Evolutionary conservation across 495 filamentous ascomycete species (phyloP).

Genomic region (Hyaloscypha hepaticicola): DNA sequence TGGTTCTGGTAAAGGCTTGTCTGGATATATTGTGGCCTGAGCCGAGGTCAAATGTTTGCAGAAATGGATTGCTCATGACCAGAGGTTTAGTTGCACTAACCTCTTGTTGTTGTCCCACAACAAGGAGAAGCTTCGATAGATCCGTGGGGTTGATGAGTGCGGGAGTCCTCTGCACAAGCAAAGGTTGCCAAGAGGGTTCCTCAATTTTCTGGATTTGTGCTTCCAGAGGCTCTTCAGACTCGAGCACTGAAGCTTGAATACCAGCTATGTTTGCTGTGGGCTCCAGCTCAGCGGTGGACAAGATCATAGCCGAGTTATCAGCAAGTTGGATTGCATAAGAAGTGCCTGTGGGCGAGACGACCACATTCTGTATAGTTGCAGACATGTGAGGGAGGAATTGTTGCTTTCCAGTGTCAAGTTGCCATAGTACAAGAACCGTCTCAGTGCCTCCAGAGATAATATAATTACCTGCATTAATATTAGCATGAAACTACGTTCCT

Average conservation of each 20-base stretch:
- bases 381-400: constrained; percentile 86
- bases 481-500: neutral
- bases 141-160: constrained; percentile 56
- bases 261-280: constrained; percentile 80
- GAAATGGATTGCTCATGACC: constrained; percentile 47
- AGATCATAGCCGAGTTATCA: constrained; percentile 84
- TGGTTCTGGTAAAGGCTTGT: constrained; percentile 86
- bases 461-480: constrained; percentile 72
- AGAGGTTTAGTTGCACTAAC: constrained; percentile 32
- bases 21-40: constrained; percentile 70
- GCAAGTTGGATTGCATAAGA: constrained; percentile 81
- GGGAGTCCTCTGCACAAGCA: constrained; percentile 42
- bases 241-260: constrained; percentile 57
- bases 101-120: constrained; percentile 46
- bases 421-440: constrained; percentile 92
- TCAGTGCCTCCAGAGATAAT: constrained; percentile 89
- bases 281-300: constrained; percentile 84
- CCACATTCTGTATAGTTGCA: constrained; percentile 75
- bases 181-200: constrained; percentile 41
- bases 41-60: constrained; percentile 83
- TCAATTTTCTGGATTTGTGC: constrained; percentile 22
- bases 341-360: constrained; percentile 73
- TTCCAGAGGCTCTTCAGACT: constrained; percentile 19
- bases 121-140: constrained; percentile 58
- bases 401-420: constrained; percentile 78